Conservation (phyloP, 495 filamentous ascomycete species). For the Penicillium egyptiacum region DNA sequence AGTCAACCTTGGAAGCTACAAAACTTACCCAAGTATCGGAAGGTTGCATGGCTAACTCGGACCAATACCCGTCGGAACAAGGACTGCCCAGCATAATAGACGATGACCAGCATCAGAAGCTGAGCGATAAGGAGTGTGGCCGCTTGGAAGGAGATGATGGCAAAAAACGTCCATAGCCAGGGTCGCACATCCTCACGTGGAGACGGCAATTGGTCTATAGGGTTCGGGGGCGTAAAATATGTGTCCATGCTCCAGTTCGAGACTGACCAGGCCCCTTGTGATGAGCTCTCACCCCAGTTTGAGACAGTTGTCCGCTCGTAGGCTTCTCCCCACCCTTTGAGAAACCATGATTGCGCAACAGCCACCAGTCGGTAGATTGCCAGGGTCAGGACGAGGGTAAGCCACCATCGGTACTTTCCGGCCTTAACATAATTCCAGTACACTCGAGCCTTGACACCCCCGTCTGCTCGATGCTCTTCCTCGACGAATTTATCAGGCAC, state of each 20-base stretch:
- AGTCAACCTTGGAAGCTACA: background rate
- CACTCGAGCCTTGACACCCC: constrained; percentile 68
- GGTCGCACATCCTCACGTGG: constrained; percentile 67
- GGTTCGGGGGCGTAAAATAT: constrained; percentile 29
- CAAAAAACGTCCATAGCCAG: constrained; percentile 68
- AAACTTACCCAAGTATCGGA: constrained; percentile 64
- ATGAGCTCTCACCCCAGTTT: background rate
- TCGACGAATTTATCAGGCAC: constrained; percentile 77
- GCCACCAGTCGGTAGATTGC: constrained; percentile 57
- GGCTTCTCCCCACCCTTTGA: constrained; percentile 81
- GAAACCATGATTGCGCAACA: constrained; percentile 71
- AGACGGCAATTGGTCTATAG: constrained; percentile 59
- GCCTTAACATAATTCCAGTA: constrained; percentile 85
- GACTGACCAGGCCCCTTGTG: constrained; percentile 1
- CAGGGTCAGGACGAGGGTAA: constrained; percentile 56
- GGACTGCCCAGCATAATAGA: constrained; percentile 70
- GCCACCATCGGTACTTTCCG: constrained; percentile 72
- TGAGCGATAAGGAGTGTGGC: constrained; percentile 55
- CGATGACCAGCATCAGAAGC: constrained; percentile 63
- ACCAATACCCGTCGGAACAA: constrained; percentile 69
- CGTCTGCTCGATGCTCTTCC: constrained; percentile 73
- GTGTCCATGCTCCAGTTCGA: constrained; percentile 16
- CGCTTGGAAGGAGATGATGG: constrained; percentile 58
- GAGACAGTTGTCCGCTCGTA: constrained; percentile 47
- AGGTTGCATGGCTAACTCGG: constrained; percentile 72